Percentiles rank a stretch among this genome's conserved stretches.
Evolutionary conservation across 495 filamentous ascomycete genomes (phyloP).

Genomic region (Tuber melanosporum): DNA sequence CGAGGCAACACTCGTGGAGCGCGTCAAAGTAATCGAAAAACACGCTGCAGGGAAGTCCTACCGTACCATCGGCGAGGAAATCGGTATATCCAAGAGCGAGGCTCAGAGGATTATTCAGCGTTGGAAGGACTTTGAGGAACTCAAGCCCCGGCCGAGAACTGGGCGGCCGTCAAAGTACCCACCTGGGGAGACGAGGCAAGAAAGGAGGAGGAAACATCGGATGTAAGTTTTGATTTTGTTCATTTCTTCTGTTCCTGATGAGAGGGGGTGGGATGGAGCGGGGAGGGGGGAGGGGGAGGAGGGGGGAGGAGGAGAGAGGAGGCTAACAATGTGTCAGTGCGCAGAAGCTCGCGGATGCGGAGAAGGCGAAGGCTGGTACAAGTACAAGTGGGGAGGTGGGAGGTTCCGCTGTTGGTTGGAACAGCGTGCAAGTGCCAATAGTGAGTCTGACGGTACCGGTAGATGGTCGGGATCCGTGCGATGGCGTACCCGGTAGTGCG

Average conservation of each 20-base stretch:
- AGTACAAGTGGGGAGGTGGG: background rate
- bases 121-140: conserved; percentile 3
- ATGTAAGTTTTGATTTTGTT: background rate
- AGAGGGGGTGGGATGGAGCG: background rate
- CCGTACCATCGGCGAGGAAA: conserved; percentile 8
- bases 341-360: background rate
- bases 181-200: background rate
- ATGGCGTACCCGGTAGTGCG: background rate
- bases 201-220: background rate
- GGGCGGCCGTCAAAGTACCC: conserved; percentile 2
- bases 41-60: conserved; percentile 10
- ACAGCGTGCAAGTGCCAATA: background rate
- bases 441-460: background rate
- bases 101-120: conserved; percentile 9
- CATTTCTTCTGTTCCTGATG: background rate
- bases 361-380: background rate
- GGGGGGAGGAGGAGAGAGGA: background rate
- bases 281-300: background rate
- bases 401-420: background rate
- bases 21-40: conserved; percentile 9
- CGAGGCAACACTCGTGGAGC: conserved; percentile 11
- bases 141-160: background rate
- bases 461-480: background rate
- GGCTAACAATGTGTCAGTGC: background rate
- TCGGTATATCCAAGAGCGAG: background rate